Evolutionary conservation across 805 yeast genomes (phyloP), one percentile per base, ranked within the genome.

Genomic region (Millerago galiae): DNA sequence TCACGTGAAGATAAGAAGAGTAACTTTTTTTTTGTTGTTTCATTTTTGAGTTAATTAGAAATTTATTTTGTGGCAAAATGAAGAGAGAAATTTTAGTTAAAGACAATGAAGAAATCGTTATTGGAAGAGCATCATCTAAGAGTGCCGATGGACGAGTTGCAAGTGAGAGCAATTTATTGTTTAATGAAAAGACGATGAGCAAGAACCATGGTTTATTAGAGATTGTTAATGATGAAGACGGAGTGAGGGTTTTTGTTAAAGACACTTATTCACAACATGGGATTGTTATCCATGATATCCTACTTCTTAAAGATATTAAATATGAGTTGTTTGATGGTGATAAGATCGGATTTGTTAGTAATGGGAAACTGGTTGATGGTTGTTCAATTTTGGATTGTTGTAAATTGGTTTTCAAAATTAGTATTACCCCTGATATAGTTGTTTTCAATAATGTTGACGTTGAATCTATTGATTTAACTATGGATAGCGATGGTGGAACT

Each of bases 211-310:
- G 46, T 0, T 16, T 32, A 2, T 25, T 45, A 4, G 25, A 25
- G 6, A 27, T 45, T n/a, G 14, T 31, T 12, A 13, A 10, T 2
- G 34, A 14, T 24, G 17, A 8, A 3, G 16, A 29, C 2, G 44
- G 43, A 35, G 14, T 29, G 2, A 28, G 16, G 5, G 41, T 45
- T 9, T 16, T n/a, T 15, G 31, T 45, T 15, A 27, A 26, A 3
- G 46, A 45, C n/a, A 21, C 29, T 14, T 41, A 38, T 4, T 38
- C 46, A 7, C 46, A 45, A 13, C 42, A 45, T 17, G 48, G 48
- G 29, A 39, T 43, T 33, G 43, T 45, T 24, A 40, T 34, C 31
- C 25, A 37, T 8, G 39, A 34, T 5, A 13, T 25, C 6, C 14
- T 42, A 13, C 11, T 45, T 24, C 12, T 15, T 12, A 24, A 26